A percentile compares a stretch with the other conserved stretches of the same genome.
These are phyloP conservation scores for Pulveroboletus sp. DNA, from an alignment of 768 basidiomycete genomes.

Conservation along the genomic window DNA sequence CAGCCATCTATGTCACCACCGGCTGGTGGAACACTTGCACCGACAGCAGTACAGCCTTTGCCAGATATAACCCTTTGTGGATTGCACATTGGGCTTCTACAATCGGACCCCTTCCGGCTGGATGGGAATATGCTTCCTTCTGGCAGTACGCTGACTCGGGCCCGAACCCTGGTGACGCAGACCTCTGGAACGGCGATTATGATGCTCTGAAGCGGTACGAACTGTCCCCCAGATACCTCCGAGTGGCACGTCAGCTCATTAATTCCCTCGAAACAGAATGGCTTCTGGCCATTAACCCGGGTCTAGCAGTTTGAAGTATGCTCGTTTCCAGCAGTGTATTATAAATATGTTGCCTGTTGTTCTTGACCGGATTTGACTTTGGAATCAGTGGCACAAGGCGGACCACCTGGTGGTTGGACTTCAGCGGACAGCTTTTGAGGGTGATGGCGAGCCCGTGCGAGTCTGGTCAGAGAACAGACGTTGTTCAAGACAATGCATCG, in stretches of 20 bases:
- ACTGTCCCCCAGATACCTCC: background rate
- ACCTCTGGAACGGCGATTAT: slow-evolving; percentile 52
- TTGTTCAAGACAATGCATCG: too few relatives aligned
- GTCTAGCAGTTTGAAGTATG: background rate
- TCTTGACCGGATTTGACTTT: too few relatives aligned
- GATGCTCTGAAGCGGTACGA: slow-evolving; percentile 39
- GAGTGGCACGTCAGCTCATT: background rate
- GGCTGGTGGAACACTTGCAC: slow-evolving; percentile 70
- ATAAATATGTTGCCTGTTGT: too few relatives aligned
- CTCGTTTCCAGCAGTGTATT: too few relatives aligned
- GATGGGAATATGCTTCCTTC: slow-evolving; percentile 54
- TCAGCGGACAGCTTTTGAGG: too few relatives aligned
- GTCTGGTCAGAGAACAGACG: too few relatives aligned
- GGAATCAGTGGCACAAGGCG: too few relatives aligned
- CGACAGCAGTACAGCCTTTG: slow-evolving; percentile 52
- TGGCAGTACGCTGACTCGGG: slow-evolving; percentile 60
- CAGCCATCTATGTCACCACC: slow-evolving; percentile 61
- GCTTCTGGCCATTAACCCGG: slow-evolving; percentile 22
- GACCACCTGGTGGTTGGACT: too few relatives aligned
- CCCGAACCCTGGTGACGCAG: slow-evolving; percentile 53
- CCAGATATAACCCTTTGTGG: slow-evolving; percentile 53
- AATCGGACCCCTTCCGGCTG: slow-evolving; percentile 54
- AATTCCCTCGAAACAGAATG: slow-evolving; percentile 13
- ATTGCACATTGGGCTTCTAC: slow-evolving; percentile 50
- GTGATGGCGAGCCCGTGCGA: too few relatives aligned